Base-by-base conservation (phyloP, 176 grass and related monocot genomes). In the Dactylis glomerata region DNA sequence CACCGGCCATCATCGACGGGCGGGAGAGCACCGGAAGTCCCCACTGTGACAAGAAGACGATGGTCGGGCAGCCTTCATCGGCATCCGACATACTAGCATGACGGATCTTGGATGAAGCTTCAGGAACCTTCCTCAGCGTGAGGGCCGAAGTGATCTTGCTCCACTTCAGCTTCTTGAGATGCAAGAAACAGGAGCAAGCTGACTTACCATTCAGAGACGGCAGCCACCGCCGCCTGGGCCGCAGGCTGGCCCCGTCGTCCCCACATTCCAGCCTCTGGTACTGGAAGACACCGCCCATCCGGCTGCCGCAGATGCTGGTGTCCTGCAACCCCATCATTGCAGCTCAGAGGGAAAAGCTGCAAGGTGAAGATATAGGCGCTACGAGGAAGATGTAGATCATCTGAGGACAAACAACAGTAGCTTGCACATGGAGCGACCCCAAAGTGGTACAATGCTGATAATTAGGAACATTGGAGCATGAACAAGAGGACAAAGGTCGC, bases 31-130 rank as follows among this genome's bases (percentile, higher is more conserved):
- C 77, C 1, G 91, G 91, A 20, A 92, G 87, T 24, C 91, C 91
- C 91, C 87, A 90, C 8, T 86, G 91, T 3, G 88, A 90, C 81
- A 83, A 37, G 77, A 90, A 92, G 72, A 92, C 36, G 56, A 92
- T 45, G 55, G 66, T 12, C 0, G 81, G 88, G 59, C 81, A 78
- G 28, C 73, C 4, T 32, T 79, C 81, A 0, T 40, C 84, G 0
- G 28, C 82, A 0, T 50, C 19, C 52, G 0, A 16, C 52, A 28
- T 5, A 0, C 27, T 20, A 34, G 49, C 59, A 2, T 10, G 59
- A 11, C 71, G 34, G 68, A 89, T 83, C 90, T 84, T 87, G 30
- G 85, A 74, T 5, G 85, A 87, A 31, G 83, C 3, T 68, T 84
- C 81, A 1, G 75, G 40, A 11, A 71, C 33, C 90, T 83, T 84